Conservation (phyloP, 2,329 filamentous ascomycete genomes). For the Plectosphaerella cucumerina region DNA sequence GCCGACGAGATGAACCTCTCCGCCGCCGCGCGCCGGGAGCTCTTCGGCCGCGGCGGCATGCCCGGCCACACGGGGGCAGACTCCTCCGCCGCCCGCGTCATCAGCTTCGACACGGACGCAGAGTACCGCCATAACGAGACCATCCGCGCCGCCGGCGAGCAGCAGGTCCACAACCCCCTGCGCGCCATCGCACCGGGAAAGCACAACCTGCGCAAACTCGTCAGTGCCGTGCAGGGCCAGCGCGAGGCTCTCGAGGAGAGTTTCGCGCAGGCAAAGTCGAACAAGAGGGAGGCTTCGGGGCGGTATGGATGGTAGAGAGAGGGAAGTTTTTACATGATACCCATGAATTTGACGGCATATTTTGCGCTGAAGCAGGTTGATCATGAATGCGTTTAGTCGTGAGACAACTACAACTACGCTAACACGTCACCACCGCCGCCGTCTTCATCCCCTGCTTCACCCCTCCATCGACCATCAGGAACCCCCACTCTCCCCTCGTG, state of each 20-base stretch:
- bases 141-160: conserved; percentile 65
- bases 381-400: neutral
- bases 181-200: conserved; percentile 81
- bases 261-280: conserved; percentile 76
- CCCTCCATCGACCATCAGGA: conserved; percentile 44
- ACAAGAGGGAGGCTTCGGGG: conserved; percentile 75
- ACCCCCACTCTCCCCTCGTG: conserved; percentile 60
- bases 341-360: neutral
- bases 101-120: conserved; percentile 83
- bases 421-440: conserved; percentile 49
- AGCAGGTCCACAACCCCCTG: conserved; percentile 75
- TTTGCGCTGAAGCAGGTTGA: neutral
- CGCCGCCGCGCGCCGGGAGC: conserved; percentile 69
- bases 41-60: conserved; percentile 66
- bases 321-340: conserved; percentile 1
- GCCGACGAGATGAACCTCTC: conserved; percentile 78
- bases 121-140: conserved; percentile 86
- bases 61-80: conserved; percentile 31
- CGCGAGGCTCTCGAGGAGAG: conserved; percentile 87
- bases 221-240: conserved; percentile 77
- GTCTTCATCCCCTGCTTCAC: conserved; percentile 36
- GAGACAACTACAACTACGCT: conserved; percentile 14
- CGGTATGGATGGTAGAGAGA: conserved; percentile 74
- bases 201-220: conserved; percentile 82
- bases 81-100: conserved; percentile 57